Conservation (phyloP, 768 basidiomycete genomes). For the Macrocybe gigantea region DNA sequence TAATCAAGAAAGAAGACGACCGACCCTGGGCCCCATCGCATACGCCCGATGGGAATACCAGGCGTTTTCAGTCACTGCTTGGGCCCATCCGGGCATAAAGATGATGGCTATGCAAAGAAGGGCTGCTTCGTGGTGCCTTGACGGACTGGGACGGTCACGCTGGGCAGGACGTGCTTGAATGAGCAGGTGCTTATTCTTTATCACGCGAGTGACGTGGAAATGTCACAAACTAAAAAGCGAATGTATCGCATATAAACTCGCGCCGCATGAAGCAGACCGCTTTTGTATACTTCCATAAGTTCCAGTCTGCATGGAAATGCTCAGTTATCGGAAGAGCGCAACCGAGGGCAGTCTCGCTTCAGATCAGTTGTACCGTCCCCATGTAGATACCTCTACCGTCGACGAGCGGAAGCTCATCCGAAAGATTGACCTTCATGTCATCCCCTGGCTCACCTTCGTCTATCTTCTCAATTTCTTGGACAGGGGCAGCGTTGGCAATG, state of each 20-base stretch:
- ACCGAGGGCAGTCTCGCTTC: slow-evolving; percentile 11
- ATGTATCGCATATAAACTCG: slow-evolving; percentile 11
- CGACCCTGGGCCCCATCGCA: too few species aligned
- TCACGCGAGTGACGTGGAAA: slow-evolving; percentile 14
- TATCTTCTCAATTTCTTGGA: slow-evolving; percentile 73
- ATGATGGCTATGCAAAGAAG: too few species aligned
- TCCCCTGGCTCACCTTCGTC: slow-evolving; percentile 72
- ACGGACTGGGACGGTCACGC: too few species aligned
- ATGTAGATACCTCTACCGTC: slow-evolving; percentile 45
- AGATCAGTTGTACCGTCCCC: slow-evolving; percentile 37
- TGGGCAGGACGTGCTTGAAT: too few species aligned
- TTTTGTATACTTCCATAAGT: slow-evolving; percentile 7
- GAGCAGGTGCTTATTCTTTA: slow-evolving; percentile 7
- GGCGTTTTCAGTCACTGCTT: too few species aligned
- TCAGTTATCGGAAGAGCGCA: slow-evolving; percentile 3
- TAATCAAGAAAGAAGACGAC: too few species aligned
- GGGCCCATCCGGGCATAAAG: too few species aligned
- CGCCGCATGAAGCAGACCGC: slow-evolving; percentile 5
- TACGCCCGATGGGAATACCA: too few species aligned
- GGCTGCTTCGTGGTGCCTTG: too few species aligned
- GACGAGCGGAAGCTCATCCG: slow-evolving; percentile 51
- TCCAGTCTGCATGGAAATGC: slow-evolving; percentile 12
- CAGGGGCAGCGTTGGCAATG: slow-evolving; percentile 67
- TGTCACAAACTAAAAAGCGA: slow-evolving; percentile 9
- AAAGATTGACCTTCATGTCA: slow-evolving; percentile 59